Conservation (phyloP, 1,284 basidiomycete genomes). For the Irpex sp. region DNA sequence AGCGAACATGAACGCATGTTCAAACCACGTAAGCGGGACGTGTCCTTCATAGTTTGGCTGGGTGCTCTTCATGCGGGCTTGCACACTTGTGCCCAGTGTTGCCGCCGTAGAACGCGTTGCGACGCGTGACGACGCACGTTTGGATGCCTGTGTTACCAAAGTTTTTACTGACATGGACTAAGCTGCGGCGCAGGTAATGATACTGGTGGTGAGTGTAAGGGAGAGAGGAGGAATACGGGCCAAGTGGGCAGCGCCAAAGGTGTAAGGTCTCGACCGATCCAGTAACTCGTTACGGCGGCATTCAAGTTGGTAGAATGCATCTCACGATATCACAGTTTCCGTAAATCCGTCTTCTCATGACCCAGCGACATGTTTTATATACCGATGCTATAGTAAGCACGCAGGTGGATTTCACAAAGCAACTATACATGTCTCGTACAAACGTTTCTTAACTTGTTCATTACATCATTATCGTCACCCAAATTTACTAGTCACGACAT, state of each 20-base stretch:
- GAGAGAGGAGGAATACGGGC: background rate
- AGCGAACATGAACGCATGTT: conserved; percentile 81
- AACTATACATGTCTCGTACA: background rate
- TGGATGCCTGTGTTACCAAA: background rate
- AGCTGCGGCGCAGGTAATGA: background rate
- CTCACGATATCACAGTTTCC: too few relatives aligned
- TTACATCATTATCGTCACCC: background rate
- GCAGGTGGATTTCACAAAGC: too few relatives aligned
- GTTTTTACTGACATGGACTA: background rate
- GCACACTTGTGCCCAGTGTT: background rate
- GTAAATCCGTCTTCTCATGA: too few relatives aligned
- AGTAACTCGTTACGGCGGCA: background rate
- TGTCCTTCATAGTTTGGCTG: conserved; percentile 67
- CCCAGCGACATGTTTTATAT: too few relatives aligned
- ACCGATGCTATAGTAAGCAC: too few relatives aligned
- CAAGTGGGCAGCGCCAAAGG: background rate
- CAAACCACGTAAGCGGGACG: conserved; percentile 76
- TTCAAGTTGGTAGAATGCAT: background rate
- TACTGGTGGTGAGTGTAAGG: background rate
- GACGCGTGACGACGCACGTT: background rate
- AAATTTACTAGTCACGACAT: conserved; percentile 13
- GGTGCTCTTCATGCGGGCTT: conserved; percentile 8
- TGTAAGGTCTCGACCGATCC: background rate
- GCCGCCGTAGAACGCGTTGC: background rate
- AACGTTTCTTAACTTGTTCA: background rate